Base-by-base conservation (phyloP, 1,139 yeast genomes). In the Meyerozyma smithsonii region DNA sequence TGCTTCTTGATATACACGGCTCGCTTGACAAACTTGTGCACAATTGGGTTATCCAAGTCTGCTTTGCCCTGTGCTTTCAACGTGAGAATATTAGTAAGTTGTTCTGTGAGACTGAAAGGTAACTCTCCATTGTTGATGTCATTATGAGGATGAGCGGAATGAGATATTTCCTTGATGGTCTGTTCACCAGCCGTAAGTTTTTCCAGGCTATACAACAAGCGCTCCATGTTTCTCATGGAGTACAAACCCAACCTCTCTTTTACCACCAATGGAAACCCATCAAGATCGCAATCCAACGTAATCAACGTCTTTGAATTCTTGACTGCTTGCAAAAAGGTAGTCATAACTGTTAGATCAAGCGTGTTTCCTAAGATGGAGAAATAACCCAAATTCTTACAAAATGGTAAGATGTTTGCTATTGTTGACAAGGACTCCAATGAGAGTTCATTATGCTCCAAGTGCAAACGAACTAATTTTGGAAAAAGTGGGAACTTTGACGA, bases 151-250 rank as follows among this genome's bases (percentile, higher is more conserved):
- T n/a, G n/a, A n/a, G n/a, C n/a, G n/a, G n/a, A n/a, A n/a, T 32
- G 16, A 30, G 36, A 19, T 18, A 33, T 11, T 8, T 20, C 17
- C 8, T 16, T 34, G 16, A 26, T 8, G 3, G 30, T 16, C 33
- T 14, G 8, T 11, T 25, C 30, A 12, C 28, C 28, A 25, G 5
- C 28, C 8, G 24, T 6, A 7, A 20, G 8, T 8, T 39, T 17
- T 3, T 43, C 44, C 35, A 42, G 41, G 28, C 43, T 37, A 34
- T 47, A 42, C 44, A 69, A 54, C 28, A 65, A 46, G 26, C 58
- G 63, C 51, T 84, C 88, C 81, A 83, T 79, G 54, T 84, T 84
- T 51, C 81, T 74, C 79, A 84, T 81, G 2, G 86, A 74, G 50
- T 80, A 78, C 32, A 84, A 60, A 1, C 88, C 85, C 39, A 83